A percentile compares a stretch with the other conserved stretches of the same genome.
Conservation (phyloP, 352 stramenopile genomes). For the Globisporangium polare region DNA sequence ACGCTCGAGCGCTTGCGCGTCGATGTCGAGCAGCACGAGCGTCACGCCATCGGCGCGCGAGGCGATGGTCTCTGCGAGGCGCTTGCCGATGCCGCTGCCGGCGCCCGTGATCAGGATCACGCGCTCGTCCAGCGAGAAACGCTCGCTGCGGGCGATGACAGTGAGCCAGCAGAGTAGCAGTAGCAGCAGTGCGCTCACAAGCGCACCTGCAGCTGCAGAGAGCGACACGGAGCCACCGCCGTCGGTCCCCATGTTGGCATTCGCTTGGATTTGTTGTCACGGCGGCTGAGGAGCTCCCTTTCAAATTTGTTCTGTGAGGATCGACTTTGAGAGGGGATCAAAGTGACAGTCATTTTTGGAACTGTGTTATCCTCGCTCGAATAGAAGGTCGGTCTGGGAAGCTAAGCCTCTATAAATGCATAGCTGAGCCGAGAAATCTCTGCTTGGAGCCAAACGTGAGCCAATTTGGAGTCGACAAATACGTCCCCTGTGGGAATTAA, state of each 20-base stretch:
- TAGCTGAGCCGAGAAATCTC: not conserved
- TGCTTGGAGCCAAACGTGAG: not conserved
- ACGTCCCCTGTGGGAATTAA: not conserved
- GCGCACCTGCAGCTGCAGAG: not conserved
- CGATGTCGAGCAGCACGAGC: conserved; percentile 61
- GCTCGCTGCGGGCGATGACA: not conserved
- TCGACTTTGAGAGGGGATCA: not conserved
- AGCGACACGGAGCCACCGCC: not conserved
- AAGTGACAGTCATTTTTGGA: not conserved
- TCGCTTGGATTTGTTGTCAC: not conserved
- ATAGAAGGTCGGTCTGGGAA: not conserved
- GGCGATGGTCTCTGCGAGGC: conserved; percentile 35
- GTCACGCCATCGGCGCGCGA: conserved; percentile 24
- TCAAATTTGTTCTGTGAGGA: not conserved
- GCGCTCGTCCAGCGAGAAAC: conserved; percentile 40
- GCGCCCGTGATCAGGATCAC: conserved; percentile 70
- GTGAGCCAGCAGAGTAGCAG: not conserved
- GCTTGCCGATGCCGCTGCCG: conserved; percentile 47
- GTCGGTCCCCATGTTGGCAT: not conserved
- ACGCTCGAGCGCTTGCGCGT: conserved; percentile 24
- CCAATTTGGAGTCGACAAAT: not conserved
- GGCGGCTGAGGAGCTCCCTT: not conserved
- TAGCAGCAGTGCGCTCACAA: conserved; percentile 2
- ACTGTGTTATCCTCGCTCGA: not conserved
- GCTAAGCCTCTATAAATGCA: not conserved